Conservation (phyloP, 2,329 filamentous ascomycete species). For the Colletotrichum incanum region DNA sequence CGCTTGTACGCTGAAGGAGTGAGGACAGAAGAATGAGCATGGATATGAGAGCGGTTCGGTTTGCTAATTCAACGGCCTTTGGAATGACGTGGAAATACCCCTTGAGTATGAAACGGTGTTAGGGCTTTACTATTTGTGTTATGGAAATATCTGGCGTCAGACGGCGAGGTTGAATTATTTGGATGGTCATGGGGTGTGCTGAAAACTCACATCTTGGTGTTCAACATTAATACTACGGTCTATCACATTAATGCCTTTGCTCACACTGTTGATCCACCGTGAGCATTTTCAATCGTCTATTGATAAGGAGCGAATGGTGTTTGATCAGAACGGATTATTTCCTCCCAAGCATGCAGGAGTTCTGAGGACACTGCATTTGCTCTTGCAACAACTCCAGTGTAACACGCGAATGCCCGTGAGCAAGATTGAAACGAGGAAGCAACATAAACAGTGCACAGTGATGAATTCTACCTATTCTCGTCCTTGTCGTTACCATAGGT, state of each 20-base stretch:
- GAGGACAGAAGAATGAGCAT: not conserved
- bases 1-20: not conserved
- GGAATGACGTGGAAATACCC: conserved; percentile 38
- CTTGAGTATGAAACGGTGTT: conserved; percentile 31
- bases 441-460: no score
- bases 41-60: not conserved
- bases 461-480: no score
- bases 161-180: not conserved
- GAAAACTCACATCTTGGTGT: not conserved
- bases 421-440: no score
- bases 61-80: conserved; percentile 14
- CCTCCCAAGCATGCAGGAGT: no score
- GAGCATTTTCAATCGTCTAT: not conserved
- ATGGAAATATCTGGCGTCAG: not conserved
- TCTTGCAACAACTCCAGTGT: no score
- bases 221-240: not conserved
- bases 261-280: accelerated
- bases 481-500: no score
- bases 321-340: no score
- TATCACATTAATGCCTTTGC: no score
- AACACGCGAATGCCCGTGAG: no score
- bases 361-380: no score
- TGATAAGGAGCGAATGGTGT: no score
- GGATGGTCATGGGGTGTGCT: no score
- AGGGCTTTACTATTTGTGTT: not conserved